These are phyloP conservation scores for Diospyros kaki DNA, from an alignment of 148 eudicot genomes.

Conservation along the genomic window DNA sequence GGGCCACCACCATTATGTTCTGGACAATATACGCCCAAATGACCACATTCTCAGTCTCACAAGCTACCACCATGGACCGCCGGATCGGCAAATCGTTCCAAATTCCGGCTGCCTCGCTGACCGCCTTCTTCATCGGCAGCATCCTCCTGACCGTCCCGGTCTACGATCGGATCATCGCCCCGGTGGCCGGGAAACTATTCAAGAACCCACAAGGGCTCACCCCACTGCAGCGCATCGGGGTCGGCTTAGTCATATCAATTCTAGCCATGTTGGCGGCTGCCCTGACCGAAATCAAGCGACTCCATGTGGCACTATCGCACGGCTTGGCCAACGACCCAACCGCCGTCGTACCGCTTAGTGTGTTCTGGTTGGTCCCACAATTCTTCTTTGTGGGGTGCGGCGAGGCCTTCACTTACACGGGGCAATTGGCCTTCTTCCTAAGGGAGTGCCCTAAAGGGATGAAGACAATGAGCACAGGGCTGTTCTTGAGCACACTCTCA, in stretches of 20 bases:
- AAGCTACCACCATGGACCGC: slow-evolving; percentile 78
- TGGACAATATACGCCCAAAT: slow-evolving; percentile 86
- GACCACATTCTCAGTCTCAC: slow-evolving; percentile 84
- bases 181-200: slow-evolving; percentile 27
- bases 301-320: slow-evolving; percentile 23
- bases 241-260: slow-evolving; percentile 52
- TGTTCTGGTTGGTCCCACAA: slow-evolving; percentile 67
- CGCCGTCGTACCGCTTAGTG: slow-evolving; percentile 39
- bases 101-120: slow-evolving; percentile 71
- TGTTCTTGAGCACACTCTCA: slow-evolving; percentile 78
- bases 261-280: slow-evolving; percentile 67
- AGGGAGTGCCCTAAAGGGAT: slow-evolving; percentile 94
- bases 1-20: slow-evolving; percentile 81
- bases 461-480: slow-evolving; percentile 94
- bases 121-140: slow-evolving; percentile 63
- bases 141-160: slow-evolving; percentile 66
- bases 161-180: slow-evolving; percentile 51
- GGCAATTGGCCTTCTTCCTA: slow-evolving; percentile 79
- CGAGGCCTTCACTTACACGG: slow-evolving; percentile 74
- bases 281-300: slow-evolving; percentile 48
- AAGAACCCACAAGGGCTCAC: slow-evolving; percentile 61
- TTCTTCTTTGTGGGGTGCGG: slow-evolving; percentile 67
- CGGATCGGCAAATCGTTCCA: slow-evolving; percentile 50
- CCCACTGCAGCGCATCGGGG: slow-evolving; percentile 62
- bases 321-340: slow-evolving; percentile 22